Evolutionary conservation across 495 filamentous ascomycete species (phyloP).

Genomic region (Penicillium simplicissimum): DNA sequence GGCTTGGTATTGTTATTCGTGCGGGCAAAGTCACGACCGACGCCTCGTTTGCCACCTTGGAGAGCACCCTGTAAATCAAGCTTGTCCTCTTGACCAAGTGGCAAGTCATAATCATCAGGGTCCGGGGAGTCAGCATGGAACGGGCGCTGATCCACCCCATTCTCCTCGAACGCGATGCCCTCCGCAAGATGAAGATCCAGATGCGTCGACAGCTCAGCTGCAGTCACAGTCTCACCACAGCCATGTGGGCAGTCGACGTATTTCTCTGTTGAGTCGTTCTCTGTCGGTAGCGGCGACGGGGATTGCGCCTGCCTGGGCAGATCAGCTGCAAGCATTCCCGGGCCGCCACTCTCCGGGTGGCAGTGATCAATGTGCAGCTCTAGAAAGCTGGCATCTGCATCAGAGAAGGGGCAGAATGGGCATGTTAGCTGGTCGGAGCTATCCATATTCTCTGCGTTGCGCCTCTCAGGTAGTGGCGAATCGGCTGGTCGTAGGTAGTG

Average conservation of each 20-base stretch:
- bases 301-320: not conserved
- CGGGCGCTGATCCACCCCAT: not conserved
- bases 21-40: slow-evolving; percentile 16
- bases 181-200: slow-evolving; percentile 72
- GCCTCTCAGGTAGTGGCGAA: not conserved
- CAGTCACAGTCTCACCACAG: slow-evolving; percentile 69
- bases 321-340: slow-evolving; percentile 5
- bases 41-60: slow-evolving; percentile 20
- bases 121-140: not conserved
- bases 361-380: slow-evolving; percentile 56
- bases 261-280: slow-evolving; percentile 33
- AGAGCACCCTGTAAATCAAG: slow-evolving; percentile 2
- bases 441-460: slow-evolving; percentile 24
- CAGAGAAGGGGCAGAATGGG: slow-evolving; percentile 58
- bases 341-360: slow-evolving; percentile 49
- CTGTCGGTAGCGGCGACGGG: slow-evolving; percentile 9
- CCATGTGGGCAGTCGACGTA: slow-evolving; percentile 70
- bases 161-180: slow-evolving; percentile 52
- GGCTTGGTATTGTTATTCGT: slow-evolving; percentile 17
- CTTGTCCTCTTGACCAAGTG: slow-evolving; percentile 18
- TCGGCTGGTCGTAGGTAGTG: not conserved
- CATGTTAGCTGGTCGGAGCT: slow-evolving; percentile 34
- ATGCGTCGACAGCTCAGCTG: slow-evolving; percentile 66
- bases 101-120: slow-evolving; percentile 9
- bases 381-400: slow-evolving; percentile 50